Evolutionary conservation across 169 alveolate species (phyloP), one percentile per base, ranked within the genome.

Genomic region (Plasmodium adleri): DNA sequence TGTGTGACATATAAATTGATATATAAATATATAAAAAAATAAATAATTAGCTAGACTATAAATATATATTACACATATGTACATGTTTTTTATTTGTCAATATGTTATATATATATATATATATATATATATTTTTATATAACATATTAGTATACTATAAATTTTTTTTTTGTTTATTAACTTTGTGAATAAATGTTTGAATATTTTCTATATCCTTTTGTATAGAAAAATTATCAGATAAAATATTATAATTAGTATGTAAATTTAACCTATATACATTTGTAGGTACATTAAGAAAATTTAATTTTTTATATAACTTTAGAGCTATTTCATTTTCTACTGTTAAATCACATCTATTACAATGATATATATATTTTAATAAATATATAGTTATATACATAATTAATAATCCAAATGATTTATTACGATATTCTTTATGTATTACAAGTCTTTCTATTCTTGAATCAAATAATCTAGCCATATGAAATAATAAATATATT

Each of bases 401-500:
- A 88, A 94, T 88, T 63, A 74, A 24, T n/a, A 76, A 63, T 56
- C 94, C 92, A 22, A 92, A 76, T 8, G 94, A 93, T 39, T 22
- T 80, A 60, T 92, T 92, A 45, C 96, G 89, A 85, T 94, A 92
- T 24, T 52, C 20, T n/a, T 92, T 92, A 87, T 90, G 72, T 9
- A 92, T 90, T 12, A 94, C 88, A 43, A 94, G 92, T 28, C 96
- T 75, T 91, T 94, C 96, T 47, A 94, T 67, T 15, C 96, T 88
- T 54, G 95, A 92, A 74, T 94, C 96, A 72, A 88, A 94, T 49
- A 58, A 39, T 50, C 96, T 88, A n/a, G 95, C 96, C 93, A 94
- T 72, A 72, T 94, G 96, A 28, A 94, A 94, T 75, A 94, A 39
- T 62, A 78, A 66, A 66, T 94, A 92, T 26, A 94, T 75, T 74